phyloP scores from a whole-genome alignment of 169 alveolate genomes.

The Amoebophrya sp. region DNA sequence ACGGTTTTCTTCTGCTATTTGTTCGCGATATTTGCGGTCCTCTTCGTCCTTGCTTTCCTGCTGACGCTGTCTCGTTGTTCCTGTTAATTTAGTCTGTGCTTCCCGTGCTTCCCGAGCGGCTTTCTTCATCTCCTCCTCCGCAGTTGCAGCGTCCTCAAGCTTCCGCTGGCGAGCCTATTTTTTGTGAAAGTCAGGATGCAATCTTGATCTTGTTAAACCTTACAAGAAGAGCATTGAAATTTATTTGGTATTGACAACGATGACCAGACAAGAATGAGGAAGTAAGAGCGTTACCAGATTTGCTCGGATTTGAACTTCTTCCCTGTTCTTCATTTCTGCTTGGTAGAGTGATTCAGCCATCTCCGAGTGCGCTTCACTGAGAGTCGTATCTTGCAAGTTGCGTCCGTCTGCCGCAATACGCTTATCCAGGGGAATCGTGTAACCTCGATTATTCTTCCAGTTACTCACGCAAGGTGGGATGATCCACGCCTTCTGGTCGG shows the following conservation, averaged over 20 bases:
- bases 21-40: slow-evolving; percentile 44
- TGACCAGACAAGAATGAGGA: too few species aligned
- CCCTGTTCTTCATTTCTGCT: slow-evolving; percentile 90
- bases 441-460: slow-evolving; percentile 95
- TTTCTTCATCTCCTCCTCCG: slow-evolving; percentile 74
- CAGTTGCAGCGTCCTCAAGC: slow-evolving; percentile 66
- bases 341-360: slow-evolving; percentile 81
- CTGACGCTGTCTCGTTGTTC: slow-evolving; percentile 37
- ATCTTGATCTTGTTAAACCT: too few species aligned
- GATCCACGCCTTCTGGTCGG: slow-evolving; percentile 90
- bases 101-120: slow-evolving; percentile 77
- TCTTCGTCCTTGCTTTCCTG: slow-evolving; percentile 34
- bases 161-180: slow-evolving; percentile 55
- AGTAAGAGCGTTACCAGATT: slow-evolving; percentile 70
- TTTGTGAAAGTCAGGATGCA: too few species aligned
- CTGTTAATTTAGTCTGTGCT: neutral
- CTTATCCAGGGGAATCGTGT: slow-evolving; percentile 93
- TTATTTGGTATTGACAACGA: too few species aligned
- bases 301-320: slow-evolving; percentile 86
- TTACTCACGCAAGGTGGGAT: slow-evolving; percentile 94
- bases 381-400: slow-evolving; percentile 69
- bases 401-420: slow-evolving; percentile 93
- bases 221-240: too few species aligned
- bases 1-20: slow-evolving; percentile 59
- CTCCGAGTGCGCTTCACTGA: slow-evolving; percentile 83